Conservation (phyloP, 306 rosid genomes). For the Arachis hypogaea region DNA sequence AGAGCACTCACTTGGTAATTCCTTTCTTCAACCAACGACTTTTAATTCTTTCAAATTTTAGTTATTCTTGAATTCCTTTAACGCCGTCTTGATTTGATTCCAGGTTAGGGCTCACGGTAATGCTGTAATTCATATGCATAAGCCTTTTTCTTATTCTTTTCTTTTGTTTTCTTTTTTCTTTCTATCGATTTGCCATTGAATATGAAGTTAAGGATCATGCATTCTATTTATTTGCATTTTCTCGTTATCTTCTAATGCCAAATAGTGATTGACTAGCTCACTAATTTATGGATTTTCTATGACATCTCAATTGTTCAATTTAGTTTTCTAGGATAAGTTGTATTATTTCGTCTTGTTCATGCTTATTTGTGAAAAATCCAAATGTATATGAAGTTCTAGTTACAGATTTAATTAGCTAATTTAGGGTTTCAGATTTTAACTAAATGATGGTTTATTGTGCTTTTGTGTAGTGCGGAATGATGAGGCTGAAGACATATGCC, state of each 20-base stretch:
- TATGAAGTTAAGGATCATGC: slow-evolving; percentile 1
- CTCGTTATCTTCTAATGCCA: slow-evolving; percentile 5
- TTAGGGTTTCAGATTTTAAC: slow-evolving; percentile 35
- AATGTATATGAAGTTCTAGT: neutral
- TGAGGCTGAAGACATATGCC: slow-evolving; percentile 89
- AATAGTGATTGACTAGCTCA: slow-evolving; percentile 4
- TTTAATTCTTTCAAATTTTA: neutral
- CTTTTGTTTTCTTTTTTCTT: too few species aligned
- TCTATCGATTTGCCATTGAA: neutral
- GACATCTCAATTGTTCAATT: neutral
- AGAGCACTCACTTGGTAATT: slow-evolving; percentile 21
- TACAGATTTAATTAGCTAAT: neutral
- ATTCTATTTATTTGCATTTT: neutral
- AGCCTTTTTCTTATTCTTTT: neutral
- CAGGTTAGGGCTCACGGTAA: slow-evolving; percentile 41
- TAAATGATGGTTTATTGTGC: slow-evolving; percentile 34
- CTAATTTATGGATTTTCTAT: neutral
- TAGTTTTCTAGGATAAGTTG: neutral
- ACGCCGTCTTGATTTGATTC: slow-evolving; percentile 25
- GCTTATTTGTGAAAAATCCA: neutral
- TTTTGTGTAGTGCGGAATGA: slow-evolving; percentile 54
- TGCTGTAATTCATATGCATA: neutral
- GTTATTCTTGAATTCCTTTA: neutral
- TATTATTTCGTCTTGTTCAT: slow-evolving; percentile 2
- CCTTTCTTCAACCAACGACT: neutral